Base-by-base conservation (phyloP, 495 filamentous ascomycete species). In the Aspergillus diversus region DNA sequence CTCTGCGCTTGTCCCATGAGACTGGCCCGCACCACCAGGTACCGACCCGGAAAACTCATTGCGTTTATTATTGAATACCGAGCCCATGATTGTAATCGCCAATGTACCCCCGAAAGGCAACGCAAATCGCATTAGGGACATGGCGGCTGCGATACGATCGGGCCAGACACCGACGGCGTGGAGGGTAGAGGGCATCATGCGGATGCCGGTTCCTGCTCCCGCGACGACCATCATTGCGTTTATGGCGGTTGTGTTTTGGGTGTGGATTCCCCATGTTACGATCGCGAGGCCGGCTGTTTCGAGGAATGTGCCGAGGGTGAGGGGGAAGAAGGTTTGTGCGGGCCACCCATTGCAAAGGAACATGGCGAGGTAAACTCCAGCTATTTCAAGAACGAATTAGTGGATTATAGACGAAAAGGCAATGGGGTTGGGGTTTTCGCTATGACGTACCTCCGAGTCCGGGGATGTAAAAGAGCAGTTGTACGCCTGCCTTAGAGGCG, bases 171-270 rank as follows among this genome's bases (percentile, higher is more conserved):
- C 87, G 0, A 81, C 71, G 0, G 72, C 81, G 61, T 89, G 87
- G 0, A 88, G 73, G 1, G 75, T 76, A 1, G 65, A 66, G 0
- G 80, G 81, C 76, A 86, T 82, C 57, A 80, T 68, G 9, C 78
- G 75, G 8, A 75, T 65, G 1, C 85, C 87, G 0, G 83, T 84
- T 0, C 87, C 86, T 1, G 71, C 77, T 11, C 87, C 86, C 0
- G 83, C 77, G 1, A 89, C 66, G 0, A 80, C 84, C 74, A 89
- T 81, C 81, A 87, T 87, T 47, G 81, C 86, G 65, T 81, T 86
- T 15, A 87, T 77, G 5, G 83, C 55, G 7, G 64, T 33, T 0
- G 68, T 70, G 49, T 81, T 66, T 8, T 76, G 71, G 0, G 64
- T 61, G n/a, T 73, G 64, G 5, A 85, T 73, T 9, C 80, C 83